These are phyloP conservation scores for Pseudogymnoascus sp. DNA, from an alignment of 2,329 filamentous ascomycete species.

Conservation along the genomic window DNA sequence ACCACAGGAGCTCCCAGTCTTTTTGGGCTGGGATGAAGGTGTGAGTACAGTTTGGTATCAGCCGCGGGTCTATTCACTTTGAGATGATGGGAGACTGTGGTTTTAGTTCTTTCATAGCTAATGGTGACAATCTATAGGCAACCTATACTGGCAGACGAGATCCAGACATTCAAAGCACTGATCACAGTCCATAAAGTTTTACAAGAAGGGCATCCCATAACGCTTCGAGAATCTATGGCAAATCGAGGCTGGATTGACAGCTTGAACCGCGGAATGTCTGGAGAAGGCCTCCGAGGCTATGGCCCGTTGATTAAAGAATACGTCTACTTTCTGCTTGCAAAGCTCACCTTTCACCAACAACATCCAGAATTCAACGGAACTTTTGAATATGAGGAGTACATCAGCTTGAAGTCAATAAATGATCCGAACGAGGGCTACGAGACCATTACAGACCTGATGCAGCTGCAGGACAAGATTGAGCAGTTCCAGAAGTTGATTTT, in stretches of 20 bases:
- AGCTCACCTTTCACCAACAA: conserved; percentile 91
- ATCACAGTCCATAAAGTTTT: conserved; percentile 97
- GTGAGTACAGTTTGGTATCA: conserved; percentile 42
- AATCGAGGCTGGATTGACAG: conserved; percentile 90
- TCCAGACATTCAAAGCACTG: conserved; percentile 97
- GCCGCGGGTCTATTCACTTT: neutral
- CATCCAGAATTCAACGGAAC: conserved; percentile 98
- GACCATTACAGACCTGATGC: conserved; percentile 95
- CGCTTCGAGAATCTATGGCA: conserved; percentile 78
- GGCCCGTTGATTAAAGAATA: conserved; percentile 92
- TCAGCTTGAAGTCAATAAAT: conserved; percentile 95
- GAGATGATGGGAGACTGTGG: neutral
- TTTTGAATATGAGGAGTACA: conserved; percentile 98
- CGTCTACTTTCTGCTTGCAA: conserved; percentile 88
- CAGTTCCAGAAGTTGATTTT: conserved; percentile 98
- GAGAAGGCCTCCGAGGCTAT: conserved; percentile 84
- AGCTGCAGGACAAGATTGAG: conserved; percentile 94
- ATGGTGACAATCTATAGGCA: conserved; percentile 48
- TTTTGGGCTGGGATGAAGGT: conserved; percentile 99
- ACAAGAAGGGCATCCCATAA: conserved; percentile 88
- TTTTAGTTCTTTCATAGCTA: conserved; percentile 9
- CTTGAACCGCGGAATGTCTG: conserved; percentile 71
- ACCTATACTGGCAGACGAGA: conserved; percentile 95
- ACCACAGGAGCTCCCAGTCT: conserved; percentile 88
- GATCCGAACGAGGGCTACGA: conserved; percentile 97